These are phyloP conservation scores for Talaromyces funiculosus DNA, from an alignment of 2,329 filamentous ascomycete species.

Conservation along the genomic window DNA sequence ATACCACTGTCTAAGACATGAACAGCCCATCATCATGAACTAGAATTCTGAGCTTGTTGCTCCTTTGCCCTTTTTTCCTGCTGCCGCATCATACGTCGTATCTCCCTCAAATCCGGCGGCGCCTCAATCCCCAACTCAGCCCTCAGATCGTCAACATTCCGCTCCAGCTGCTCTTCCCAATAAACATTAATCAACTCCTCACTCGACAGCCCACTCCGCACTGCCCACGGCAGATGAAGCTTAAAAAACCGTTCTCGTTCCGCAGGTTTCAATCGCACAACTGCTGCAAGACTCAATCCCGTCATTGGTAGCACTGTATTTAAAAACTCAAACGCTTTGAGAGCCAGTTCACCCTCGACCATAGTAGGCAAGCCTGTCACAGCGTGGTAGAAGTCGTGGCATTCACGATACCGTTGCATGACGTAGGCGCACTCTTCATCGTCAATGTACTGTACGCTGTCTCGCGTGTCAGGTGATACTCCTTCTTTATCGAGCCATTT, in stretches of 20 bases:
- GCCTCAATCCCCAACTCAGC: constrained; percentile 73
- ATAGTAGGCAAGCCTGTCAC: constrained; percentile 85
- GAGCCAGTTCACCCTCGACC: constrained; percentile 92
- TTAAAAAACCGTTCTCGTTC: constrained; percentile 62
- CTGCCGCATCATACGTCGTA: constrained; percentile 64
- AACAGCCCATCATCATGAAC: background rate
- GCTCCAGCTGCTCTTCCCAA: constrained; percentile 91
- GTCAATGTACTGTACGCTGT: constrained; percentile 81
- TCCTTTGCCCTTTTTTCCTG: constrained; percentile 50
- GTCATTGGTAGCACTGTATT: constrained; percentile 96
- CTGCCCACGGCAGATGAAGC: constrained; percentile 75
- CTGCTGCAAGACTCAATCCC: constrained; percentile 72
- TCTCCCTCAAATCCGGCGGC: constrained; percentile 77
- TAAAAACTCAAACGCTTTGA: constrained; percentile 95
- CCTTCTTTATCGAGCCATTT: constrained; percentile 91
- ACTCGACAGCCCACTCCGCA: constrained; percentile 69
- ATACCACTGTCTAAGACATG: background rate
- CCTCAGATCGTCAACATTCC: constrained; percentile 71
- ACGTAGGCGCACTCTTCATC: constrained; percentile 96
- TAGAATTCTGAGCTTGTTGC: background rate
- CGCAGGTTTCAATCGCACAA: constrained; percentile 56
- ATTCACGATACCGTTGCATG: constrained; percentile 96
- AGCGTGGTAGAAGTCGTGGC: constrained; percentile 96
- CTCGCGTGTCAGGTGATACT: constrained; percentile 84
- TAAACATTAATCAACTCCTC: constrained; percentile 91